A percentile compares a stretch with the other conserved stretches of the same genome.
These are phyloP conservation scores for Nemania bipapillata DNA, from an alignment of 2,329 filamentous ascomycete genomes.

Conservation along the genomic window DNA sequence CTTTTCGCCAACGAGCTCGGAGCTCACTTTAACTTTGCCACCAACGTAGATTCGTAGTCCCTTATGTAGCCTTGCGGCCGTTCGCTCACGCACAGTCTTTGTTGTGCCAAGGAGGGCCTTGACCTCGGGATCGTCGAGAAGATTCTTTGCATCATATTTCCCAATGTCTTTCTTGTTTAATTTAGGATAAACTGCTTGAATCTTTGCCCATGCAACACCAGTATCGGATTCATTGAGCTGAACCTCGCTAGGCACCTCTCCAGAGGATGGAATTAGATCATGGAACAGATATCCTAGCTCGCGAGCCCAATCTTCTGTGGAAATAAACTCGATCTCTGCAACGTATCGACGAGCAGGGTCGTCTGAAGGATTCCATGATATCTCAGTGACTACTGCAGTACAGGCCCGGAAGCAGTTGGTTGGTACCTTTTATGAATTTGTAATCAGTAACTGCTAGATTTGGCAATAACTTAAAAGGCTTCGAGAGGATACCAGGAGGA, in stretches of 20 bases:
- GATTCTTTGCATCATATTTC: slow-evolving; percentile 34
- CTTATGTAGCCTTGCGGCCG: slow-evolving; percentile 42
- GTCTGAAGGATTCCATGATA: slow-evolving; percentile 48
- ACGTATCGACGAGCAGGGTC: slow-evolving; percentile 43
- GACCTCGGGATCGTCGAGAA: slow-evolving; percentile 43
- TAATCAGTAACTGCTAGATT: too few species aligned
- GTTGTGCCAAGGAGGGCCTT: slow-evolving; percentile 44
- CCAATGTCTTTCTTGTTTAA: slow-evolving; percentile 48
- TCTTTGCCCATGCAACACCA: slow-evolving; percentile 46
- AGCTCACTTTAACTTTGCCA: slow-evolving; percentile 46
- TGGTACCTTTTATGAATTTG: too few species aligned
- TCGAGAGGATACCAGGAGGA: too few species aligned
- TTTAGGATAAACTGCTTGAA: slow-evolving; percentile 47
- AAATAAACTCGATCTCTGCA: slow-evolving; percentile 49
- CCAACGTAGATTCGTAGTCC: slow-evolving; percentile 48
- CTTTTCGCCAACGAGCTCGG: slow-evolving; percentile 26
- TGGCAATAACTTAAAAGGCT: too few species aligned
- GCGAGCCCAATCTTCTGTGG: slow-evolving; percentile 41
- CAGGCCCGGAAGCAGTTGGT: slow-evolving; percentile 48
- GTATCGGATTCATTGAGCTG: slow-evolving; percentile 44
- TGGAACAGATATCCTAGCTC: slow-evolving; percentile 44
- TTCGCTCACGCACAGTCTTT: slow-evolving; percentile 40
- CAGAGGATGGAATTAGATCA: slow-evolving; percentile 43
- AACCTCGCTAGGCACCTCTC: slow-evolving; percentile 42
- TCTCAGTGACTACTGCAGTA: slow-evolving; percentile 47